phyloP scores from a whole-genome alignment of 768 basidiomycete genomes.

The Cubamyces lactineus region DNA sequence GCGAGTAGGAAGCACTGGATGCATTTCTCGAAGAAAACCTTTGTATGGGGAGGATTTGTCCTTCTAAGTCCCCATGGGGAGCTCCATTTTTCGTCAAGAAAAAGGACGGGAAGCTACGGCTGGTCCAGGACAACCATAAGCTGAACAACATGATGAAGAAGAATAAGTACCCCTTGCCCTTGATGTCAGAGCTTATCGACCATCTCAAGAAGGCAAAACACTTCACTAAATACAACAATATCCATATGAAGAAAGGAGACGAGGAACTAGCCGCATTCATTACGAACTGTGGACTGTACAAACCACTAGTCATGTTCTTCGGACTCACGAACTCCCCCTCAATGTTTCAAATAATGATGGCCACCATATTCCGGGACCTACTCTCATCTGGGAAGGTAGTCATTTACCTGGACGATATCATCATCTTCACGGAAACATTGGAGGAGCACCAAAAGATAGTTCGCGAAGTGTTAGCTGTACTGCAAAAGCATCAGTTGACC shows the following conservation, averaged over 20 bases:
- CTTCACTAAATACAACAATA: constrained; percentile 39
- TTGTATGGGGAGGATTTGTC: constrained; percentile 26
- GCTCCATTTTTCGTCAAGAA: constrained; percentile 36
- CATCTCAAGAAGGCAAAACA: constrained; percentile 26
- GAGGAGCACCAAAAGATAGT: constrained; percentile 26
- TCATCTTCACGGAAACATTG: constrained; percentile 26
- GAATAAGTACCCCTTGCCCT: constrained; percentile 39
- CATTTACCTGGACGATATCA: constrained; percentile 50
- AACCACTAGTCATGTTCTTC: constrained; percentile 46
- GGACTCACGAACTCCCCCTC: constrained; percentile 41
- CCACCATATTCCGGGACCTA: constrained; percentile 37
- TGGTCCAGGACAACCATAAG: constrained; percentile 32
- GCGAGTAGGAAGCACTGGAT: constrained; percentile 21
- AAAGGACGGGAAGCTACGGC: constrained; percentile 33
- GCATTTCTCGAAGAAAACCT: constrained; percentile 31
- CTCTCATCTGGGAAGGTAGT: constrained; percentile 39
- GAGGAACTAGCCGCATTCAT: constrained; percentile 47
- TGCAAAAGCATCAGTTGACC: constrained; percentile 39
- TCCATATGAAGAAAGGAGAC: constrained; percentile 44
- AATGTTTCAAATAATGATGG: constrained; percentile 41
- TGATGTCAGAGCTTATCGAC: constrained; percentile 35
- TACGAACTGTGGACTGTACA: constrained; percentile 40
- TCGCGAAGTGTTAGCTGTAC: constrained; percentile 30
- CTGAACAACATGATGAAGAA: constrained; percentile 41
- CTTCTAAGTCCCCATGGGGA: constrained; percentile 27